Evolutionary conservation across 1,139 yeast genomes (phyloP), one percentile per base, ranked within the genome.

Genomic region (Yamadazyma mexicana): DNA sequence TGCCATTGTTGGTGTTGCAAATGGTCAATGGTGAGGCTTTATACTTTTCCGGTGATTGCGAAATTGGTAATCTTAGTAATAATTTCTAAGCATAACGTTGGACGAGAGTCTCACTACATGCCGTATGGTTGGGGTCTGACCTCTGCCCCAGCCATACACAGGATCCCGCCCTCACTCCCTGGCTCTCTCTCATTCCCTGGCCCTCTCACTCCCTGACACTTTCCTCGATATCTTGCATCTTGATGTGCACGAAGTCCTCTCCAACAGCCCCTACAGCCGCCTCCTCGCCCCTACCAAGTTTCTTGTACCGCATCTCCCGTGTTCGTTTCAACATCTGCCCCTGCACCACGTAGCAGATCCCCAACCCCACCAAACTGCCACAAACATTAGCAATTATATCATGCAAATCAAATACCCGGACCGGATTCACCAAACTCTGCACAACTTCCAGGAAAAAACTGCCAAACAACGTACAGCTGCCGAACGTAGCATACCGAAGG

Each of bases 361-460:
- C 40, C 16, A 70, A 44, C 4, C 67, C 75, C 10, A 52, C 16
- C 3, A 51, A 31, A 40, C 71, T 64, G 3, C 77, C 77, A 3
- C 42, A 42, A 2, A 75, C 45, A 50, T 80, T 79, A 42, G 54
- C 62, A 2, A 58, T 38, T 16, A 79, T 78, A 51, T 80, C 86
- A 38, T 49, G 42, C 1, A 55, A 40, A 49, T 80, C 86, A 55
- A 79, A 79, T 1, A 60, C 58, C 42, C 86, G 52, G 1, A 49
- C 46, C 0, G 83, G 76, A 42, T 72, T 72, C 8, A 79, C 54
- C 2, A 69, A 15, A 22, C 55, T 51, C 47, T 79, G 85, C 4
- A 69, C 52, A 33, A 77, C 56, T 54, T 81, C 87, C 61, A 81
- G 81, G 5, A 69, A 64, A 12, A 79, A 57, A 22, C 80, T 66